Conservation (phyloP, 192 early-diverging fungal genomes). For the Backusella liffmaniae region DNA sequence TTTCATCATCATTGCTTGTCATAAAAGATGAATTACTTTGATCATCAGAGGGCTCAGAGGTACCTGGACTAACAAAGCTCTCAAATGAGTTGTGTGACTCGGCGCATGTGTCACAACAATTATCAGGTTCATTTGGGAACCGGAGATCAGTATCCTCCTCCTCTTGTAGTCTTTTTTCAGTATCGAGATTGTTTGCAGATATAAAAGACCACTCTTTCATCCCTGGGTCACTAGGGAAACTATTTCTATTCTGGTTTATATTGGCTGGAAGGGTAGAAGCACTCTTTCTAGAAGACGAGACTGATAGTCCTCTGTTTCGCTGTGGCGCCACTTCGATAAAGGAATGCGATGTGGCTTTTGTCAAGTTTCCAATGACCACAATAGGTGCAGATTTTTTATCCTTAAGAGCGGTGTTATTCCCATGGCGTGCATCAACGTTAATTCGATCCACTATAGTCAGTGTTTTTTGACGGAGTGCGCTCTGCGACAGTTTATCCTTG, state of each 20-base stretch:
- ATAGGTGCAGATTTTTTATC: conserved; percentile 29
- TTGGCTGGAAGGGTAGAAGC: conserved; percentile 5
- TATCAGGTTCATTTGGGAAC: background rate
- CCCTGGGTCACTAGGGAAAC: conserved; percentile 22
- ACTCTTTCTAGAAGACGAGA: conserved; percentile 7
- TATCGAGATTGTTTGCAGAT: background rate
- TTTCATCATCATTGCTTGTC: background rate
- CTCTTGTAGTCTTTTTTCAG: background rate
- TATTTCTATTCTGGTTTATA: conserved; percentile 26
- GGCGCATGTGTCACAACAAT: background rate
- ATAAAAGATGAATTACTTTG: conserved; percentile 12
- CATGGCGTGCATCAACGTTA: conserved; percentile 19
- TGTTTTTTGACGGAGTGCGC: conserved; percentile 22
- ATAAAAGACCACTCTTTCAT: background rate
- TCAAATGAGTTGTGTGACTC: conserved; percentile 34
- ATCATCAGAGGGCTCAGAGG: conserved; percentile 25
- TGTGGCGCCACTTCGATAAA: background rate
- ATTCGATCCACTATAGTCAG: conserved; percentile 18
- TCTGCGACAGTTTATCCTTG: conserved; percentile 22
- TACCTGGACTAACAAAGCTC: conserved; percentile 30
- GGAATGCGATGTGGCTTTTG: background rate
- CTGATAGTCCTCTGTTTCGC: background rate
- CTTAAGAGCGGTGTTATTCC: conserved; percentile 29
- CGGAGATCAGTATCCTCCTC: conserved; percentile 15
- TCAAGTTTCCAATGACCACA: conserved; percentile 35